These are phyloP conservation scores for Tuber indicum DNA, from an alignment of 495 filamentous ascomycete genomes.

Conservation along the genomic window DNA sequence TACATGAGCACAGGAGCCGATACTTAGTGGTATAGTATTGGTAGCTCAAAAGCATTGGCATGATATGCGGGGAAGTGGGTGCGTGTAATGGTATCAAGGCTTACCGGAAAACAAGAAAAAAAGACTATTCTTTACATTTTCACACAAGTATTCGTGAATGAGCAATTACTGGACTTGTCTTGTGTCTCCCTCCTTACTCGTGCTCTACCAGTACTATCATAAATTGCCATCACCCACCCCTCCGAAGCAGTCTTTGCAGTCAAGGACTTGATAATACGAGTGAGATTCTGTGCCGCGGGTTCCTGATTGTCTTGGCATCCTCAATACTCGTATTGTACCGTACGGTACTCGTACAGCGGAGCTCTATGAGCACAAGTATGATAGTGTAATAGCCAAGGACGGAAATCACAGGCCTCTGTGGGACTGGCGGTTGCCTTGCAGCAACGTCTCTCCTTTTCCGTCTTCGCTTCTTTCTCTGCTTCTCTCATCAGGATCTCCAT, in stretches of 20 bases:
- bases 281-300: neutral
- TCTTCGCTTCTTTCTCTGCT: neutral
- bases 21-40: neutral
- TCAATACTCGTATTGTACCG: neutral
- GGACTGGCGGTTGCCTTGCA: neutral
- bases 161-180: neutral
- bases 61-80: too few species aligned
- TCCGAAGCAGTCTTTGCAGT: neutral
- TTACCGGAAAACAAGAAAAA: neutral
- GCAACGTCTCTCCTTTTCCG: neutral
- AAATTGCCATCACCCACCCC: neutral
- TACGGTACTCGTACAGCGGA: too few species aligned
- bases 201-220: too few species aligned
- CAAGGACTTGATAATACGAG: too few species aligned
- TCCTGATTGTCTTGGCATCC: neutral
- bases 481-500: neutral
- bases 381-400: neutral
- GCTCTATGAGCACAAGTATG: neutral
- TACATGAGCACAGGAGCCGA: too few species aligned
- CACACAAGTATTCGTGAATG: neutral
- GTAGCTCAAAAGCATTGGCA: neutral
- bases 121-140: neutral
- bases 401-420: neutral
- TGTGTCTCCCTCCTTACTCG: neutral
- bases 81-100: neutral